Evolutionary conservation across 768 basidiomycete species (phyloP), one percentile per base, ranked within the genome.

Genomic region (Gymnopilus junonius): DNA sequence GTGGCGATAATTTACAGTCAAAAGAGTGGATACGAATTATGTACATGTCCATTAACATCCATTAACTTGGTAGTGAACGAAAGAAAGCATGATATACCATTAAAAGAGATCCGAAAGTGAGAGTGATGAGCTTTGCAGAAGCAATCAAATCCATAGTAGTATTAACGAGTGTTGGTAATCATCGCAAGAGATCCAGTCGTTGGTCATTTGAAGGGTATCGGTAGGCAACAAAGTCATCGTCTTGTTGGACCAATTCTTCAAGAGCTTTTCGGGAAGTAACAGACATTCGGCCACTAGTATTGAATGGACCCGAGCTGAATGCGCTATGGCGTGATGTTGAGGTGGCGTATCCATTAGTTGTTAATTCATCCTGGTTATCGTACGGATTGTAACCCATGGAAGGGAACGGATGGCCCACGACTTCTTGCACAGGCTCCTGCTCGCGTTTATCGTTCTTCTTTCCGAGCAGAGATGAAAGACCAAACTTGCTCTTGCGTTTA

Each of bases 191-290:
- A 71, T 88, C 87, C 65, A 90, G 69, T 39, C 83, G 86, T 67
- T 91, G 88, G 67, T 91, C 88, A 65, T 82, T 85, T 14, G 92
- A 93, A 7, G 93, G 93, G 74, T 95, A 95, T 40, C 93, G 87
- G 73, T 94, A 94, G 3, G 93, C 91, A 63, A 94, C 87, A 70
- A 95, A 94, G 17, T 94, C 91, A 3, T 85, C 75, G 72, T 93
- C 92, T 75, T 92, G 93, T n/a, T 89, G 83, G n/a, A 95, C 91
- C 21, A 92, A 81, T 67, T 89, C 87, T 68, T 92, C 91, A 58
- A 93, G 80, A 50, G 87, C 87, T 78, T 87, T 93, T 59, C 88
- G 84, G 17, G 89, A 88, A 10, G 82, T 81, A 20, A 87, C 78
- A 42, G 90, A 91, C 80, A 87, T 80, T 56, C 90, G 82, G 31